Base-by-base conservation (phyloP, 441 rosid species). In the Melastoma candidum region DNA sequence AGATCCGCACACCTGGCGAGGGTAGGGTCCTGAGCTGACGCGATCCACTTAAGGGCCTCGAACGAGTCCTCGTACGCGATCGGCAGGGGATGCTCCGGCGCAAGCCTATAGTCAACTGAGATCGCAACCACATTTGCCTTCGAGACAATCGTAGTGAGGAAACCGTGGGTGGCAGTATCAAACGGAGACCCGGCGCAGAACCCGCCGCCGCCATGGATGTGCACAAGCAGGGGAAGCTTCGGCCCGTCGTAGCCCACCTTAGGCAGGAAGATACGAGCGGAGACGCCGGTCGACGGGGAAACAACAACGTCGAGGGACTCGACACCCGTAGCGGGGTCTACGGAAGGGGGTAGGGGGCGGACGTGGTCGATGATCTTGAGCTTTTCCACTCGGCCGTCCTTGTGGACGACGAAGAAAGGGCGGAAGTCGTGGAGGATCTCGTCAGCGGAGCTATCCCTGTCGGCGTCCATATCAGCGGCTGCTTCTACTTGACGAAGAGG, bases 121-220 rank as follows among this genome's bases (percentile, higher is more conserved):
- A 69, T 26, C 24, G 47, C 70, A 7, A 72, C 45, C 7, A 65
- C 54, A 9, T 45, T 39, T 48, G 73, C 72, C 25, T 52, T 32
- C 11, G 54, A 11, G n/a, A 46, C 74, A 1, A 68, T 2, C 10
- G 48, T 22, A 11, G 53, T 51, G 12, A 68, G 65, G 17, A 52
- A 58, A 0, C 49, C 58, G 7, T 52, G 61, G 8, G 8, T 14
- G 2, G 50, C 1, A 12, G 13, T 14, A 26, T 57, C 62, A 10
- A 61, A 52, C 1, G 80, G 55, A 0, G 80, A 69, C 11, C 70
- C 71, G 1, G 14, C 10, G 39, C 72, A 72, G 57, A 72, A 75
- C 41, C 72, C 80, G 4, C 80, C 80, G 4, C 80, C 77, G 1
- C 80, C 74, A 11, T 71, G 80, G 58, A 60, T 63, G 68, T 72